phyloP scores from a whole-genome alignment of 768 basidiomycete species.

The Candolleomyces efflorescens region DNA sequence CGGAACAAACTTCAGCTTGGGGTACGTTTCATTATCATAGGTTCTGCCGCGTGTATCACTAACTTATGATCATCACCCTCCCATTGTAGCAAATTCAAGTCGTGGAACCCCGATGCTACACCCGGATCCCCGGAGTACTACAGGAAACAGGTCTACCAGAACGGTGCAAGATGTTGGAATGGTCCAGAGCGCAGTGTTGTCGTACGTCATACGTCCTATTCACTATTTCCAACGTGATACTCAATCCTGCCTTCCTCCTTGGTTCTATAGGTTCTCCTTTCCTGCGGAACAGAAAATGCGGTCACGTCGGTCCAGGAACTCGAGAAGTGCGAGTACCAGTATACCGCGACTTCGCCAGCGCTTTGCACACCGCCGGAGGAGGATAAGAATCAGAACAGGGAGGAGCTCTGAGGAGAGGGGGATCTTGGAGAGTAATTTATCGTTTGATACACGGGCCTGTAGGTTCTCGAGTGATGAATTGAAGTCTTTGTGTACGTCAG shows the following conservation, averaged over 20 bases:
- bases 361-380: constrained; percentile 60
- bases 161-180: constrained; percentile 93
- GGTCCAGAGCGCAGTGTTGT: constrained; percentile 85
- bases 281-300: constrained; percentile 84
- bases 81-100: constrained; percentile 59
- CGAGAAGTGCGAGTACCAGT: constrained; percentile 94
- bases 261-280: constrained; percentile 61
- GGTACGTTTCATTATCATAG: constrained; percentile 45
- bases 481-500: not conserved
- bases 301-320: constrained; percentile 78
- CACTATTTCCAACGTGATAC: not conserved
- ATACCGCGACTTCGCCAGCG: constrained; percentile 82
- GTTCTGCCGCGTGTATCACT: not conserved
- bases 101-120: constrained; percentile 68
- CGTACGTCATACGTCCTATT: constrained; percentile 34
- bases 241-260: constrained; percentile 9
- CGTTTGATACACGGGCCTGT: not conserved
- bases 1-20: constrained; percentile 71
- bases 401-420: constrained; percentile 38
- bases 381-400: constrained; percentile 30
- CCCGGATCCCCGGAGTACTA: constrained; percentile 74
- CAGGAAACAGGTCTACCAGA: constrained; percentile 73
- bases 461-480: not conserved
- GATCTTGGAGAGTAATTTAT: not conserved
- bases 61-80: not conserved